phyloP scores from a whole-genome alignment of 768 basidiomycete species.

The Tulasnella calospora region DNA sequence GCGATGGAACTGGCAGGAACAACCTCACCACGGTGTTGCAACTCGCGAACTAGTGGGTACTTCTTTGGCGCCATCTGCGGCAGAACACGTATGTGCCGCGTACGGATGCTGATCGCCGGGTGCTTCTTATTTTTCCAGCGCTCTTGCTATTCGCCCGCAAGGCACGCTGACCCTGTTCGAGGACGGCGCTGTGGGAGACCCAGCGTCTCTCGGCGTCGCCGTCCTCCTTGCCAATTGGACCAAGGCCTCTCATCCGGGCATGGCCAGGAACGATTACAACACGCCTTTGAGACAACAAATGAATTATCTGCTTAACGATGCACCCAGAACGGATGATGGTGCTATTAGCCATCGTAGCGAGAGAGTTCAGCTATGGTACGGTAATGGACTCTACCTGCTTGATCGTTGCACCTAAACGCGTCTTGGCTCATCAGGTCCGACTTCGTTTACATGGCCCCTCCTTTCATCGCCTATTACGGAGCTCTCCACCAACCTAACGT shows the following conservation, averaged over 20 bases:
- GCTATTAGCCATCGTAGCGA: slow-evolving; percentile 73
- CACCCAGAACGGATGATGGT: slow-evolving; percentile 63
- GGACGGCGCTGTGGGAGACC: slow-evolving; percentile 69
- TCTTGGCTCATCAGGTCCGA: slow-evolving; percentile 53
- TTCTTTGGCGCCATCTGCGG: background rate
- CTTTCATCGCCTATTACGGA: slow-evolving; percentile 83
- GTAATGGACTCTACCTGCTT: background rate
- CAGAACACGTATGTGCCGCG: background rate
- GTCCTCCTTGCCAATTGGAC: slow-evolving; percentile 61
- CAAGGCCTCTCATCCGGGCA: slow-evolving; percentile 42
- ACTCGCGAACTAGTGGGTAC: slow-evolving; percentile 21
- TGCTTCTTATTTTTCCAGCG: slow-evolving; percentile 11
- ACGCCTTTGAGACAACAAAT: slow-evolving; percentile 43
- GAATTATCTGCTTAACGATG: slow-evolving; percentile 51
- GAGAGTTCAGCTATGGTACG: slow-evolving; percentile 68
- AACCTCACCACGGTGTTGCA: slow-evolving; percentile 14
- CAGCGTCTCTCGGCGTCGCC: slow-evolving; percentile 68
- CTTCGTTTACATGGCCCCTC: slow-evolving; percentile 79
- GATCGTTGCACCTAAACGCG: background rate
- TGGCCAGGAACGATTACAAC: slow-evolving; percentile 56
- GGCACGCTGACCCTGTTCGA: slow-evolving; percentile 32
- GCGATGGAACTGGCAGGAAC: background rate
- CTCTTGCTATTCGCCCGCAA: slow-evolving; percentile 18
- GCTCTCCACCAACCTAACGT: slow-evolving; percentile 34
- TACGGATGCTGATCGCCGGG: background rate